These are phyloP conservation scores for Neocallimastix lanati DNA, from an alignment of 192 early-diverging fungal genomes.

Conservation along the genomic window DNA sequence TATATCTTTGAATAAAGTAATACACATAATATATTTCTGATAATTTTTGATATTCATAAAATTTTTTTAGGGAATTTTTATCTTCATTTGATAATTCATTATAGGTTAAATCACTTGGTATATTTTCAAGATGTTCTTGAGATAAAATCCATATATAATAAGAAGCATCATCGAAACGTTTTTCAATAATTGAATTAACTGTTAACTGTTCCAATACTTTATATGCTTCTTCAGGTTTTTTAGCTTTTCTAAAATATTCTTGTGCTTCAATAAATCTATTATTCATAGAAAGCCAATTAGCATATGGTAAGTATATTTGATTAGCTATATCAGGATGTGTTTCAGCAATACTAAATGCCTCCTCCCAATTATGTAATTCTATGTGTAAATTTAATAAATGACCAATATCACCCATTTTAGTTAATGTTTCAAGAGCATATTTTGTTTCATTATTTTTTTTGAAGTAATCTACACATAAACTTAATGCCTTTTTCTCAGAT, in stretches of 20 bases:
- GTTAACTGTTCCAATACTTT: slow-evolving; percentile 22
- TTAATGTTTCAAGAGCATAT: slow-evolving; percentile 25
- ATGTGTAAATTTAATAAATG: slow-evolving; percentile 22
- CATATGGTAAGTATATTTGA: slow-evolving; percentile 29
- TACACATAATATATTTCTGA: slow-evolving; percentile 38
- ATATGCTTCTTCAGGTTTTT: slow-evolving; percentile 26
- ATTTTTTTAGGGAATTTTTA: slow-evolving; percentile 6
- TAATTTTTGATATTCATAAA: slow-evolving; percentile 7
- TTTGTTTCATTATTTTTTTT: slow-evolving; percentile 17
- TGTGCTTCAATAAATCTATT: slow-evolving; percentile 35
- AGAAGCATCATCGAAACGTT: slow-evolving; percentile 26
- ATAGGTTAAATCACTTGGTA: slow-evolving; percentile 8
- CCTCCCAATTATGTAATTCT: slow-evolving; percentile 30
- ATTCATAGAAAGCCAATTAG: slow-evolving; percentile 28
- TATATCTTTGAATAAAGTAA: slow-evolving; percentile 19
- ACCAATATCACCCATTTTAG: slow-evolving; percentile 26
- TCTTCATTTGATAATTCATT: slow-evolving; percentile 11
- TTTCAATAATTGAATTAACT: slow-evolving; percentile 24
- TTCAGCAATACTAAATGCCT: slow-evolving; percentile 30
- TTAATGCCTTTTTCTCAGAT: slow-evolving; percentile 18
- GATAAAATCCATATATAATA: slow-evolving; percentile 26
- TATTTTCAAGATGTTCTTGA: slow-evolving; percentile 15
- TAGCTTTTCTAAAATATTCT: slow-evolving; percentile 29
- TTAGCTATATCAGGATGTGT: slow-evolving; percentile 20
- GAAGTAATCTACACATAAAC: slow-evolving; percentile 25